Conservation (phyloP, 192 early-diverging fungal genomes). For the Anaeromyces robustus region DNA sequence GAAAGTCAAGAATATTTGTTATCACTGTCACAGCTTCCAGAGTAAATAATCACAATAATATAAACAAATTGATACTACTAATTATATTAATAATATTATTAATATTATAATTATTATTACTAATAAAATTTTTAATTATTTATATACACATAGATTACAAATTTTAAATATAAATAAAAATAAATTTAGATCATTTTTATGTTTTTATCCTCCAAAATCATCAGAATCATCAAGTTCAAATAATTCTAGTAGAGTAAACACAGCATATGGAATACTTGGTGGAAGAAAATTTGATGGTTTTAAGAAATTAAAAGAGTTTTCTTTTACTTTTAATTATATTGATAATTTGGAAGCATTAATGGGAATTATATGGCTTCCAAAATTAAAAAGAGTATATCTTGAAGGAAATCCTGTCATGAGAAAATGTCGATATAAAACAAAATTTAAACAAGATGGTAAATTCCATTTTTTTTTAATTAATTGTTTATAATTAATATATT, state of each 20-base stretch:
- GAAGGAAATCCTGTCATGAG: slow-evolving; percentile 30
- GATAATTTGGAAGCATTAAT: slow-evolving; percentile 16
- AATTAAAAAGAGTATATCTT: slow-evolving; percentile 17
- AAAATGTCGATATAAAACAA: slow-evolving; percentile 1
- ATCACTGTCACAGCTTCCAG: slow-evolving; percentile 20
- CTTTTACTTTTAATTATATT: slow-evolving; percentile 24
- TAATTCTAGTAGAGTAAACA: not conserved
- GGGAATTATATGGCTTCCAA: slow-evolving; percentile 21
- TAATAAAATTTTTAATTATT: too few species aligned
- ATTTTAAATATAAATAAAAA: slow-evolving; percentile 22
- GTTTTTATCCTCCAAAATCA: slow-evolving; percentile 10
- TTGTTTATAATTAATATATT: too few species aligned
- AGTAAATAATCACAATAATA: slow-evolving; percentile 17
- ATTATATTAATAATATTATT: not conserved
- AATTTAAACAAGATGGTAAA: not conserved
- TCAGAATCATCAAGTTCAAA: not conserved
- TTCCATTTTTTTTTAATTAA: too few species aligned
- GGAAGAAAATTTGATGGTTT: slow-evolving; percentile 21
- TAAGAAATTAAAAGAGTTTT: slow-evolving; percentile 17
- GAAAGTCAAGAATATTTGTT: slow-evolving; percentile 7
- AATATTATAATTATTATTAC: too few species aligned
- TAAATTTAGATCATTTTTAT: slow-evolving; percentile 12
- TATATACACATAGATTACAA: slow-evolving; percentile 9
- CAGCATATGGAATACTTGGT: slow-evolving; percentile 2
- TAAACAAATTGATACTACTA: not conserved